phyloP scores from a whole-genome alignment of 306 rosid species.

The Parietaria judaica region DNA sequence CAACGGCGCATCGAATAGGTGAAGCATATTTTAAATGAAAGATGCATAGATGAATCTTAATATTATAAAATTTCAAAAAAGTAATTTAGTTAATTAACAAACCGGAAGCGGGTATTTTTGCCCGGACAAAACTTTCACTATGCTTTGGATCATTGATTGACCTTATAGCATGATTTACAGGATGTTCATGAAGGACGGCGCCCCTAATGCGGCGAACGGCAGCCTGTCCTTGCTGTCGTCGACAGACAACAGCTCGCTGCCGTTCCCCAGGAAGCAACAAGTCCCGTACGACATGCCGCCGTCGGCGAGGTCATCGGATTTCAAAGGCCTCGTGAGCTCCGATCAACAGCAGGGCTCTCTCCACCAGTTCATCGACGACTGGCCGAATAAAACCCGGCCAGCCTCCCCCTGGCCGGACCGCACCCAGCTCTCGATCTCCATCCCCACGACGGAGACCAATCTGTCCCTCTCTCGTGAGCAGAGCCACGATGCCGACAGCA shows the following conservation, averaged over 20 bases:
- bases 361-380: constrained; percentile 64
- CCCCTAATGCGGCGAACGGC: constrained; percentile 17
- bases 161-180: constrained; percentile 23
- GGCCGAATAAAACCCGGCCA: constrained; percentile 43
- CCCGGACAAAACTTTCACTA: no score
- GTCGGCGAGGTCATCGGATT: constrained; percentile 21
- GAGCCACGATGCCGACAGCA: constrained; percentile 17
- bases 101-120: no score
- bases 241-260: constrained; percentile 21
- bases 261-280: constrained; percentile 35
- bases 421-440: constrained; percentile 70
- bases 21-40: neutral
- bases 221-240: constrained; percentile 47
- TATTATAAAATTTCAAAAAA: no score
- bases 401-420: constrained; percentile 41
- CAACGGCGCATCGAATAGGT: constrained; percentile 53
- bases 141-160: neutral
- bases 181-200: constrained; percentile 55
- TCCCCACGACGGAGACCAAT: constrained; percentile 47
- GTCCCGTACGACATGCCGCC: constrained; percentile 40
- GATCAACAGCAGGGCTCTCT: constrained; percentile 35
- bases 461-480: constrained; percentile 61
- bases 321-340: neutral
- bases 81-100: no score
- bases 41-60: no score